Conservation (phyloP, 2,329 filamentous ascomycete species). For the Thielaviopsis ethacetica region DNA sequence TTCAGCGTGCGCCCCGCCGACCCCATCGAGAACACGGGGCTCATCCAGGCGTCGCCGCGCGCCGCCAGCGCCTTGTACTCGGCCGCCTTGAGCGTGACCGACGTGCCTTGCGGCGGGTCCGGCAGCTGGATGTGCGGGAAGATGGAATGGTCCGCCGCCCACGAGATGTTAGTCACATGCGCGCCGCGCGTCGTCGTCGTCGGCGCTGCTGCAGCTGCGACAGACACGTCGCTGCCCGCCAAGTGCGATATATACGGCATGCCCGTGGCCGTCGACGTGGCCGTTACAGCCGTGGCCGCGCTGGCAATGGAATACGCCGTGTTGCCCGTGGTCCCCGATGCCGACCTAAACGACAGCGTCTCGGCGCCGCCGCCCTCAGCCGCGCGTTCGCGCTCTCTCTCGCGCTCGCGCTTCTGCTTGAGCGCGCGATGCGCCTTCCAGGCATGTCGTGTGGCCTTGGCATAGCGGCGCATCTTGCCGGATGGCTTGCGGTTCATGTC, state of each 20-base stretch:
- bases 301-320: not conserved
- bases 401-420: not conserved
- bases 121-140: slow-evolving; percentile 80
- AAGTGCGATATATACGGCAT: not conserved
- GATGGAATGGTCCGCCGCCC: slow-evolving; percentile 73
- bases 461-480: slow-evolving; percentile 80
- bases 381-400: not conserved
- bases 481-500: slow-evolving; percentile 47
- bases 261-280: not conserved
- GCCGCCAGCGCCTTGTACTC: slow-evolving; percentile 78
- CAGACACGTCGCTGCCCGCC: not conserved
- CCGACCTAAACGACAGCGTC: not conserved
- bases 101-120: slow-evolving; percentile 24
- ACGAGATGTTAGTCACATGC: slow-evolving; percentile 51
- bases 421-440: slow-evolving; percentile 1
- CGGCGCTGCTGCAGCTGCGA: too few species aligned
- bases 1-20: slow-evolving; percentile 54
- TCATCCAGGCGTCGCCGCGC: slow-evolving; percentile 90
- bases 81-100: slow-evolving; percentile 78
- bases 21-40: slow-evolving; percentile 81
- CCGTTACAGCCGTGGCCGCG: not conserved
- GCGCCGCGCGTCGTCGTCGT: too few species aligned
- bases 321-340: too few species aligned
- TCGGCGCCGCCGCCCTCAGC: not conserved
- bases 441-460: slow-evolving; percentile 20